Percentiles rank a stretch among this genome's conserved stretches.
phyloP scores from a whole-genome alignment of 148 eudicot genomes.

The Vaccinium darrowii region DNA sequence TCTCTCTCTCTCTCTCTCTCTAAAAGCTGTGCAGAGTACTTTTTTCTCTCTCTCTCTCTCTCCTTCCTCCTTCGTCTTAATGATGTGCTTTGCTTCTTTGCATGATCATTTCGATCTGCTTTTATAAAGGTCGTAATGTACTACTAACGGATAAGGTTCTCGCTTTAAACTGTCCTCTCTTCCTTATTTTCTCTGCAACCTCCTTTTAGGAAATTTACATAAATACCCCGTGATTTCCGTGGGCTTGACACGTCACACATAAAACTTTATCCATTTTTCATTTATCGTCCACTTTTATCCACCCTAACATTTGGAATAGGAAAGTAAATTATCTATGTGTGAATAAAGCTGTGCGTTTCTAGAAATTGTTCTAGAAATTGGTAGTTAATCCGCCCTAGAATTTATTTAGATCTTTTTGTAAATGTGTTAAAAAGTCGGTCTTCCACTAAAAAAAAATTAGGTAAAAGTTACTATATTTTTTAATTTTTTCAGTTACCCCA shows the following conservation, averaged over 20 bases:
- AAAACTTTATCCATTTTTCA: slow-evolving; percentile 1
- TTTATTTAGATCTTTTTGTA: too few species aligned
- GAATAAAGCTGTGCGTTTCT: too few species aligned
- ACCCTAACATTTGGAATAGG: neutral
- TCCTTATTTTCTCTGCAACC: slow-evolving; percentile 3
- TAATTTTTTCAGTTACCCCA: too few species aligned
- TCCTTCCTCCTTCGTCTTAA: neutral
- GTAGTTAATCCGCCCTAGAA: too few species aligned
- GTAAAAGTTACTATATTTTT: too few species aligned
- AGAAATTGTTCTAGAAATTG: too few species aligned
- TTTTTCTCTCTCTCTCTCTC: neutral
- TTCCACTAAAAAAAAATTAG: too few species aligned
- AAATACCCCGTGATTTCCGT: neutral
- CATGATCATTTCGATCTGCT: slow-evolving; percentile 14
- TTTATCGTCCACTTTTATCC: neutral
- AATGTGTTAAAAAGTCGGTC: too few species aligned
- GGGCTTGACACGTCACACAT: neutral
- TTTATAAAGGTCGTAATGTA: slow-evolving; percentile 26
- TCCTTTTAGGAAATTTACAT: neutral
- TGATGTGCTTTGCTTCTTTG: slow-evolving; percentile 2
- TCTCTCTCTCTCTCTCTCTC: neutral
- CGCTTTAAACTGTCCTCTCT: neutral
- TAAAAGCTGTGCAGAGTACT: neutral
- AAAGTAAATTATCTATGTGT: too few species aligned
- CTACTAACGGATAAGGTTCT: slow-evolving; percentile 28